A percentile compares a stretch with the other conserved stretches of the same genome.
Evolutionary conservation across 106 monocot species (phyloP).

Genomic region (Apostasia shenzhenica): DNA sequence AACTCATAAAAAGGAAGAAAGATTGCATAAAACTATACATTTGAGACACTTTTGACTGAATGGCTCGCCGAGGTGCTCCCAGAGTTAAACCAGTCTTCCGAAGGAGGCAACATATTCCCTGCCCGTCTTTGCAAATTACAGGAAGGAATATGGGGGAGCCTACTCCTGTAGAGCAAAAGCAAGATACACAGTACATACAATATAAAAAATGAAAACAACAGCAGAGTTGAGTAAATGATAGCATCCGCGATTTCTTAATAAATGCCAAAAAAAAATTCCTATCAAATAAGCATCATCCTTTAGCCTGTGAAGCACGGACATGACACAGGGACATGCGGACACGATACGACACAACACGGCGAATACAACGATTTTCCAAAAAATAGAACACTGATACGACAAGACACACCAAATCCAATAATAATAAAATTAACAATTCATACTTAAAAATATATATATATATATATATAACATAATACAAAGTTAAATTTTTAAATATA

Average conservation of each 20-base stretch:
- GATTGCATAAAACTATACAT: conserved; percentile 5
- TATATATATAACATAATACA: too few species aligned
- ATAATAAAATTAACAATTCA: too few species aligned
- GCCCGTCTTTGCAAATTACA: conserved; percentile 38
- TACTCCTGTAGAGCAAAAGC: conserved; percentile 27
- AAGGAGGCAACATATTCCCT: conserved; percentile 51
- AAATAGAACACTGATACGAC: too few species aligned
- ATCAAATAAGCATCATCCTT: too few species aligned
- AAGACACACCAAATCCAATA: too few species aligned
- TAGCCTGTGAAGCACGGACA: too few species aligned
- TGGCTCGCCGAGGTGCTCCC: conserved; percentile 17
- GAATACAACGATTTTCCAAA: too few species aligned
- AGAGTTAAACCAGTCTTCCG: conserved; percentile 32
- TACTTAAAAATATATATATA: too few species aligned
- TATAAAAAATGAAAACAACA: not conserved
- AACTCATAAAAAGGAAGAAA: not conserved
- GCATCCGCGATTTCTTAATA: not conserved
- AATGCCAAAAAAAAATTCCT: too few species aligned
- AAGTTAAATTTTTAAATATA: too few species aligned
- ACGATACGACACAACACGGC: too few species aligned
- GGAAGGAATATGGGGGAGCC: conserved; percentile 39
- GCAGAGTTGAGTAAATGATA: not conserved
- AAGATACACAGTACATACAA: not conserved
- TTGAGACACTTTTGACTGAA: conserved; percentile 19
- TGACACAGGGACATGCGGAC: too few species aligned